Evolutionary conservation across 2,329 filamentous ascomycete species (phyloP).

Genomic region (Stemphylium beticola): DNA sequence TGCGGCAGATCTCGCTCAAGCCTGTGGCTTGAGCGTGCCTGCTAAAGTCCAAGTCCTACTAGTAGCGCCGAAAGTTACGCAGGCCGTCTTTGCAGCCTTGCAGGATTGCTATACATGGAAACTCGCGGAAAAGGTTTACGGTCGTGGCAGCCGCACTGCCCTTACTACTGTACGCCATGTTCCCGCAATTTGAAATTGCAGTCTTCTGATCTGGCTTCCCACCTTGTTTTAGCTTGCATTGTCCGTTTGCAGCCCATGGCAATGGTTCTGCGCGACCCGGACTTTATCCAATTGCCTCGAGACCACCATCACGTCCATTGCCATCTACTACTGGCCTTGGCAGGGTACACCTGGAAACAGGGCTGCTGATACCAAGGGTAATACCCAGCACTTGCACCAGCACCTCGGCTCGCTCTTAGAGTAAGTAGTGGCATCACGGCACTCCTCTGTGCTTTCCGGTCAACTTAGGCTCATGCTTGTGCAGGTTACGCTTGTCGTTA

Average conservation of each 20-base stretch:
- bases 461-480: conserved; percentile 30
- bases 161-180: conserved; percentile 70
- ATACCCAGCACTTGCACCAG: conserved; percentile 43
- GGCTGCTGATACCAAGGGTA: conserved; percentile 21
- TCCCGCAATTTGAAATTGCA: conserved; percentile 17
- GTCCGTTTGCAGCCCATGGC: conserved; percentile 82
- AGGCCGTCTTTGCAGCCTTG: conserved; percentile 77
- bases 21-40: conserved; percentile 62
- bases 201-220: conserved; percentile 29
- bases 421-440: conserved; percentile 29
- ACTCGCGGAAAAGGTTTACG: conserved; percentile 76
- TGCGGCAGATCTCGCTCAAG: conserved; percentile 62
- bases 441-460: conserved; percentile 7
- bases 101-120: conserved; percentile 90
- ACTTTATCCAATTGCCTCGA: conserved; percentile 96
- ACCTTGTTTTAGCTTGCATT: conserved; percentile 66
- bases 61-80: conserved; percentile 74
- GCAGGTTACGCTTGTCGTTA: conserved; percentile 62
- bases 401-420: conserved; percentile 34
- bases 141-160: conserved; percentile 65
- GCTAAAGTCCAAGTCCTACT: conserved; percentile 71
- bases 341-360: conserved; percentile 45
- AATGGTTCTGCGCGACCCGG: conserved; percentile 93
- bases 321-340: conserved; percentile 89
- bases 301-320: conserved; percentile 81